Evolutionary conservation across 2,329 filamentous ascomycete genomes (phyloP), one percentile per base, ranked within the genome.

Genomic region (Thelonectria blattea): DNA sequence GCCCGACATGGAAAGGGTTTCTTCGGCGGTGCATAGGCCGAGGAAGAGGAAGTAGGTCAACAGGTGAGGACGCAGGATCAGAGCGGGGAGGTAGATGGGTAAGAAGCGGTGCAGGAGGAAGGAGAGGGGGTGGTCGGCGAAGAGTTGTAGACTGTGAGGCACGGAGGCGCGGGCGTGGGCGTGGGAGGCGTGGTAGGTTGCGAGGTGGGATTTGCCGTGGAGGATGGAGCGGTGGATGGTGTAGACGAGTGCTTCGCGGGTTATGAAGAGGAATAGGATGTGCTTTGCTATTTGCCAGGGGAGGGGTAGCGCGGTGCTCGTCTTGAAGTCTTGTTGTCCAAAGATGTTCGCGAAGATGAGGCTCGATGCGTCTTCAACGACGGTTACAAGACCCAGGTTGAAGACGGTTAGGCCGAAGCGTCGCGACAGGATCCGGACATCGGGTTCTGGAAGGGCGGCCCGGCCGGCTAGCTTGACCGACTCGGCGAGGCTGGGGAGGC

Each of bases 171-270:
- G 78, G 49, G 80, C 75, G 76, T 91, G 87, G 69, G 78, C 78
- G 71, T 80, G 82, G 54, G 68, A 52, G 49, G 70, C 61, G 72
- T 86, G 80, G 52, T 82, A 75, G 6, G 65, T 72, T 8, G 79
- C 78, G 22, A 84, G 60, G 3, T 68, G 56, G 0, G 74, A 72
- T 5, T 71, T 55, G 22, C 73, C 73, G 76, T 96, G 92, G 9
- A 97, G 82, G 24, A 89, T 60, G 70, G 85, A 84, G 52, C 90
- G 88, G 76, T 96, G 92, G 66, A 92, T 81, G 68, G 87, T 83
- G 74, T 96, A 97, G 58, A 88, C 85, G 11, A 93, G 72, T 7
- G 86, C 69, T 78, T 91, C 82, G 54, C 83, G 79, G 12, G 75
- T 73, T 24, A 76, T 65, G 58, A 82, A 74, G 15, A 85, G 74